Percentiles rank a stretch among this genome's conserved stretches.
These are phyloP conservation scores for Tuber umbilicatum DNA, from an alignment of 495 filamentous ascomycete species.

Conservation along the genomic window DNA sequence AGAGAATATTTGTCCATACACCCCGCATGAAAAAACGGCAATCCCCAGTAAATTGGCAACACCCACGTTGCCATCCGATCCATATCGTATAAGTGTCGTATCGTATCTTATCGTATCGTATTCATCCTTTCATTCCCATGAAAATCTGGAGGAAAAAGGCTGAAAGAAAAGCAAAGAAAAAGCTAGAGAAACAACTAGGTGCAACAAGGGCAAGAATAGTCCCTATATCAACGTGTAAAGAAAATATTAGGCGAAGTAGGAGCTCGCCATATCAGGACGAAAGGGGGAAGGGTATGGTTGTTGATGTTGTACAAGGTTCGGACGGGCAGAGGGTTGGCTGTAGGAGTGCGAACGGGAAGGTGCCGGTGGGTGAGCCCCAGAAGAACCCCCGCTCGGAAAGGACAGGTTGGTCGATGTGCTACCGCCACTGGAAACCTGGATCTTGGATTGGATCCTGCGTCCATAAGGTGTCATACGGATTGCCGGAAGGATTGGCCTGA, in stretches of 20 bases:
- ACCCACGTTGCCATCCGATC: conserved; percentile 24
- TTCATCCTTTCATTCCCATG: conserved; percentile 27
- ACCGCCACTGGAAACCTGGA: conserved; percentile 43
- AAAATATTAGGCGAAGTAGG: conserved; percentile 3
- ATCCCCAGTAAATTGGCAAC: conserved; percentile 36
- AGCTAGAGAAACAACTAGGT: conserved; percentile 5
- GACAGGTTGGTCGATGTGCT: conserved; percentile 17
- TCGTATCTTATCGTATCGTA: conserved; percentile 21
- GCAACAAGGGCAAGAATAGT: not conserved
- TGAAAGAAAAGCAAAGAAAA: conserved; percentile 10
- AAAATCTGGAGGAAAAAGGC: conserved; percentile 19
- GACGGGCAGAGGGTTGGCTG: conserved; percentile 36
- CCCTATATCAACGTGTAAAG: not conserved
- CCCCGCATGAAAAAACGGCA: conserved; percentile 30
- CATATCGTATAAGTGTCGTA: conserved; percentile 28
- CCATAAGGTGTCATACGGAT: conserved; percentile 88
- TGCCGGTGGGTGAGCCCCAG: conserved; percentile 20
- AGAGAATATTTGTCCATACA: conserved; percentile 35
- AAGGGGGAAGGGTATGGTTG: conserved; percentile 35
- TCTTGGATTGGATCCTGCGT: conserved; percentile 82
- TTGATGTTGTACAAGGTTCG: conserved; percentile 38
- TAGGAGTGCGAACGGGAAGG: conserved; percentile 40
- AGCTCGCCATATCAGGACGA: conserved; percentile 13
- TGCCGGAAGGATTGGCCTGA: conserved; percentile 72
- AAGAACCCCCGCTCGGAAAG: conserved; percentile 16